Evolutionary conservation across 2,329 filamentous ascomycete genomes (phyloP).

Genomic region (Orbilia javanica): DNA sequence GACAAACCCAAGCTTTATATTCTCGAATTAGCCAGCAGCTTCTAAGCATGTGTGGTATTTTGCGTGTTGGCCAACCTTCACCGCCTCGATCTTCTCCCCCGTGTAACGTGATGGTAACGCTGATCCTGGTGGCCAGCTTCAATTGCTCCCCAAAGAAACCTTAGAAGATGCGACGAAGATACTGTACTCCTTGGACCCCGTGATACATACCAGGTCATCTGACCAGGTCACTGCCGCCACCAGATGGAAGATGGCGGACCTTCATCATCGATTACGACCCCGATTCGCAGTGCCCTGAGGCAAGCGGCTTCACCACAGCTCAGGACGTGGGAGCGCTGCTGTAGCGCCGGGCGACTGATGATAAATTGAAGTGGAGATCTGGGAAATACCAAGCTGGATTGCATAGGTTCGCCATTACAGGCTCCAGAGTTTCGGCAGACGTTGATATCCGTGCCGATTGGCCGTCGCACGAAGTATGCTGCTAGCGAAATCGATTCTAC

Average conservation of each 20-base stretch:
- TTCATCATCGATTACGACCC: background rate
- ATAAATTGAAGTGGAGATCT: background rate
- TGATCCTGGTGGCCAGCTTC: conserved; percentile 2
- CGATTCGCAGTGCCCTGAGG: no score
- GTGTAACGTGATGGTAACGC: conserved; percentile 27
- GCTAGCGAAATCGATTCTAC: no score
- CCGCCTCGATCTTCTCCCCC: conserved; percentile 7
- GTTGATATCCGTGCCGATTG: background rate
- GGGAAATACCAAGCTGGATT: background rate
- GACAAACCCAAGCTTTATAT: conserved; percentile 5
- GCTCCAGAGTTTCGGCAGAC: background rate
- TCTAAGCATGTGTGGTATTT: conserved; percentile 16
- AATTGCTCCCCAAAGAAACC: background rate
- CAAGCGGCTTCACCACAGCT: no score
- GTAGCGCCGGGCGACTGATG: background rate
- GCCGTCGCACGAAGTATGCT: background rate
- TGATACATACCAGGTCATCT: background rate
- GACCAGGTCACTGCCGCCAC: background rate
- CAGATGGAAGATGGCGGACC: background rate
- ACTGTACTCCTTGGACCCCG: background rate
- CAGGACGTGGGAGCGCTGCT: no score
- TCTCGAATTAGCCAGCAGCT: conserved; percentile 13
- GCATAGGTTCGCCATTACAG: background rate
- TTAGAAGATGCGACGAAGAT: background rate
- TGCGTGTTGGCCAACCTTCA: conserved; percentile 21